Evolutionary conservation across 768 basidiomycete genomes (phyloP), one percentile per base, ranked within the genome.

Genomic region (Suillus subluteus): DNA sequence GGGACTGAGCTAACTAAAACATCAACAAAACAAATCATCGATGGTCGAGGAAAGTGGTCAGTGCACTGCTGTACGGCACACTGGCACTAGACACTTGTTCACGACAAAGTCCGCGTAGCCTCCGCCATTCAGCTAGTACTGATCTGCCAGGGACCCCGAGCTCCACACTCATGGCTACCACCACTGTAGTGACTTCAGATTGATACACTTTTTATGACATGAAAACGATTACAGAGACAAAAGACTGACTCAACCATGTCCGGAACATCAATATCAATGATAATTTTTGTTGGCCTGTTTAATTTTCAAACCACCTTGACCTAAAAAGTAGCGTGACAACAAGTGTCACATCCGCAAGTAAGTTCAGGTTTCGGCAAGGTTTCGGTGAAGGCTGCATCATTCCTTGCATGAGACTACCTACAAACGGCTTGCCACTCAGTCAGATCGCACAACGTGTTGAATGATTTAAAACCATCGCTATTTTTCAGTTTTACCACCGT

Each of bases 301-400:
- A 9, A 52, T 30, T 23, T 64, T 50, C 56, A 58, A 61, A 67
- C 67, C 58, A 61, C 58, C 46, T n/a, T 69, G 58, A 61, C 63
- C 63, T 46, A 68, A 69, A 68, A 37, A 52, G 55, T 70, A 61
- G 62, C 66, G 76, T 78, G 76, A 78, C 76, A 21, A 75, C 72
- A 6, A 74, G 78, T 77, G 78, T 78, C 76, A 78, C 76, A 68
- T 69, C 40, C 54, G 74, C 77, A 79, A 78, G 76, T 78, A 78
- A 73, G 76, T 78, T 78, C 76, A 62, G 56, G 73, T 75, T 66
- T 69, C 62, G 68, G 67, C 70, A 65, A 62, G 56, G 73, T 75
- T 66, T 69, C 62, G 68, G 67, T 72, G 65, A 69, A 69, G 64
- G 13, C 68, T 78, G 67, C 69, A 71, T 68, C 70, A 70, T 73